phyloP scores from a whole-genome alignment of 345 rosid species.

The Balakata baccata region DNA sequence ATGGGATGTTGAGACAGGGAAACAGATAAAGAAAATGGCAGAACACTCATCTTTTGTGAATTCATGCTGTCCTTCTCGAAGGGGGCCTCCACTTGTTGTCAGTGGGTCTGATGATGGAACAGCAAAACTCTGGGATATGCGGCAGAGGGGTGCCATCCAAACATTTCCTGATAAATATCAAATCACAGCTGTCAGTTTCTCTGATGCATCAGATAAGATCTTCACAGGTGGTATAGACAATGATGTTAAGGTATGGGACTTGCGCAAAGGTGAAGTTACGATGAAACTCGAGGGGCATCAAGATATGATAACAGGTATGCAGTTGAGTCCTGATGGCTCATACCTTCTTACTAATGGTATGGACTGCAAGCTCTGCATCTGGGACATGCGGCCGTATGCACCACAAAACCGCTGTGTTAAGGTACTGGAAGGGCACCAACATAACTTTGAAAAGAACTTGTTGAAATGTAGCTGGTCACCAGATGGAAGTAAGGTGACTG shows the following conservation, averaged over 20 bases:
- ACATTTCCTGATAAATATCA: slow-evolving; percentile 97
- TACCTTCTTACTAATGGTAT: slow-evolving; percentile 92
- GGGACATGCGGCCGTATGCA: slow-evolving; percentile 99
- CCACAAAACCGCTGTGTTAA: slow-evolving; percentile 96
- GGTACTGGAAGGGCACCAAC: slow-evolving; percentile 89
- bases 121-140: slow-evolving; percentile 97
- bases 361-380: slow-evolving; percentile 91
- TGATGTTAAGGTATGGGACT: slow-evolving; percentile 86
- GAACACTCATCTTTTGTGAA: slow-evolving; percentile 91
- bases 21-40: slow-evolving; percentile 95
- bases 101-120: slow-evolving; percentile 98
- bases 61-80: slow-evolving; percentile 82
- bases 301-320: slow-evolving; percentile 91
- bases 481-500: slow-evolving; percentile 93
- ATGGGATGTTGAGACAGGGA: slow-evolving; percentile 92
- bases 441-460: slow-evolving; percentile 92
- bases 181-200: slow-evolving; percentile 87
- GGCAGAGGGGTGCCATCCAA: slow-evolving; percentile 98
- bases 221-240: slow-evolving; percentile 90
- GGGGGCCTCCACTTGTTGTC: slow-evolving; percentile 88
- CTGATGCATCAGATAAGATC: slow-evolving; percentile 93
- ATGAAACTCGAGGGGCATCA: slow-evolving; percentile 96
- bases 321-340: slow-evolving; percentile 92
- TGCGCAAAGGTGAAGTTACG: slow-evolving; percentile 81
- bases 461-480: slow-evolving; percentile 91